phyloP scores from a whole-genome alignment of 305 asterid species.

The Solanum hybrid region DNA sequence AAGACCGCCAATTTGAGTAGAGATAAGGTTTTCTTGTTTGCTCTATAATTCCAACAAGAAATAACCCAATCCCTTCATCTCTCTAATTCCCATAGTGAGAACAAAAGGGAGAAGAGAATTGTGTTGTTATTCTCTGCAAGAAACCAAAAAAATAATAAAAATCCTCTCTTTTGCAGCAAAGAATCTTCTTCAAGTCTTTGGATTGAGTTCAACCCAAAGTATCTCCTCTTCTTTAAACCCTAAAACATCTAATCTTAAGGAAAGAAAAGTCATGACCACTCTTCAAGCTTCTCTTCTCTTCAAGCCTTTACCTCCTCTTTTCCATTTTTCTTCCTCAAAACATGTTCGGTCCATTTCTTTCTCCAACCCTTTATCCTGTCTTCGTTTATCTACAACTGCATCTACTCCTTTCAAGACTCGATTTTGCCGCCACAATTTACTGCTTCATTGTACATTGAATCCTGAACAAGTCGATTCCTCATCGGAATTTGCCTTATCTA shows the following conservation, averaged over 20 bases:
- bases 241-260: background rate
- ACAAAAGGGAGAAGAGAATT: background rate
- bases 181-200: background rate
- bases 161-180: background rate
- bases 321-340: slow-evolving; percentile 21
- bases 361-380: background rate
- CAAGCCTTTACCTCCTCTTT: slow-evolving; percentile 35
- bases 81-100: background rate
- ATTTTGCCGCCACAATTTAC: slow-evolving; percentile 31
- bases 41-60: background rate
- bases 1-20: slow-evolving; percentile 15
- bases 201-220: slow-evolving; percentile 3
- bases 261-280: slow-evolving; percentile 26
- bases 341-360: slow-evolving; percentile 17
- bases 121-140: background rate
- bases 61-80: background rate
- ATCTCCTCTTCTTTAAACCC: background rate
- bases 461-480: slow-evolving; percentile 31
- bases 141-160: background rate
- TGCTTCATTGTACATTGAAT: slow-evolving; percentile 39
- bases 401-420: slow-evolving; percentile 22
- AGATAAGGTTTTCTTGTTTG: slow-evolving; percentile 20
- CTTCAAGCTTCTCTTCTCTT: slow-evolving; percentile 60
- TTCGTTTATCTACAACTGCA: background rate
- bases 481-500: slow-evolving; percentile 16